Evolutionary conservation across 1,139 yeast genomes (phyloP).

Genomic region (Magnusiomyces fungicola): DNA sequence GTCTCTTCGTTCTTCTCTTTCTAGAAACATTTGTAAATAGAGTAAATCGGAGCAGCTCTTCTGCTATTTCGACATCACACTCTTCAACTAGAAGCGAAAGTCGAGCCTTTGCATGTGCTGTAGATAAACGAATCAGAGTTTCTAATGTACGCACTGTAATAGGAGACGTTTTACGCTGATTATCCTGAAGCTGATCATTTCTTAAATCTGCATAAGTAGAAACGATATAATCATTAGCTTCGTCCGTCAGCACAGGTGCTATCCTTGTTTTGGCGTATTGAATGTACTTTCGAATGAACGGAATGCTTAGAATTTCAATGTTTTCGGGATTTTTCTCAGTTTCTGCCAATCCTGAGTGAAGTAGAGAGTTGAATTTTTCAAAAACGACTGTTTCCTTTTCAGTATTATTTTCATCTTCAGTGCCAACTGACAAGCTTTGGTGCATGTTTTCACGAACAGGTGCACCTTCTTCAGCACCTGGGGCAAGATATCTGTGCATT

Average conservation of each 20-base stretch:
- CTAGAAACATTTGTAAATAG: slow-evolving; percentile 62
- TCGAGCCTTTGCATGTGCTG: slow-evolving; percentile 96
- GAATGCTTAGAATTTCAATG: slow-evolving; percentile 66
- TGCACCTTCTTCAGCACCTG: slow-evolving; percentile 88
- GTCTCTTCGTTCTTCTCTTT: slow-evolving; percentile 25
- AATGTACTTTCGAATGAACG: slow-evolving; percentile 83
- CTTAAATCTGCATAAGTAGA: slow-evolving; percentile 73
- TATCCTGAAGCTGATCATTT: slow-evolving; percentile 66
- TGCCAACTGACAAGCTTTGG: slow-evolving; percentile 75
- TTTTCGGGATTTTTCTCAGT: slow-evolving; percentile 31
- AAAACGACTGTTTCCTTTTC: slow-evolving; percentile 53
- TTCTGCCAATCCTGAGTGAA: slow-evolving; percentile 71
- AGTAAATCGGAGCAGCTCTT: slow-evolving; percentile 75
- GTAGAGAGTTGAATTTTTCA: slow-evolving; percentile 74
- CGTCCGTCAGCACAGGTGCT: slow-evolving; percentile 69
- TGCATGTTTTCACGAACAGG: slow-evolving; percentile 76
- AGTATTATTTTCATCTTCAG: slow-evolving; percentile 39
- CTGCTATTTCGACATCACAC: slow-evolving; percentile 82
- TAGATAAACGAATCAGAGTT: slow-evolving; percentile 87
- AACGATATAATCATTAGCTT: slow-evolving; percentile 78
- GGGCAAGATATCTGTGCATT: slow-evolving; percentile 86
- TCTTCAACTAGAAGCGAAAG: slow-evolving; percentile 67
- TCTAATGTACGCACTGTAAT: slow-evolving; percentile 97
- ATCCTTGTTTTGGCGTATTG: slow-evolving; percentile 91
- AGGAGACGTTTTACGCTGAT: slow-evolving; percentile 83